phyloP scores from a whole-genome alignment of 345 rosid species.

The Cochlearia excelsa region DNA sequence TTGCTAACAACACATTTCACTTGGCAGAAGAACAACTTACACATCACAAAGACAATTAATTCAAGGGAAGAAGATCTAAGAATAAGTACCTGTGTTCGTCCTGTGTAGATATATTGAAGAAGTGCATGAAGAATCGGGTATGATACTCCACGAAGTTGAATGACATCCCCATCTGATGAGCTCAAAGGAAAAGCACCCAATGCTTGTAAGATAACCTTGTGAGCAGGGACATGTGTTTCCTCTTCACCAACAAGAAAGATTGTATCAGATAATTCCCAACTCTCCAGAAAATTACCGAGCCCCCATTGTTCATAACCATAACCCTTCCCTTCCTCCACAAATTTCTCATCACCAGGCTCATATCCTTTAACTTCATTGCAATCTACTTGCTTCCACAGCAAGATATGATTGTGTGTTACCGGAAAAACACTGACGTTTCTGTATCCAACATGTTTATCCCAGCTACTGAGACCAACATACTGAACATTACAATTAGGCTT shows the following conservation, averaged over 20 bases:
- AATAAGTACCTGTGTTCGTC: slow-evolving; percentile 63
- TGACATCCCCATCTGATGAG: slow-evolving; percentile 43
- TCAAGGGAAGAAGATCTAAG: neutral
- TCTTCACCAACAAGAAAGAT: slow-evolving; percentile 67
- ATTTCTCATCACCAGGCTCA: slow-evolving; percentile 48
- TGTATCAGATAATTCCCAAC: slow-evolving; percentile 72
- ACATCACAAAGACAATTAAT: neutral
- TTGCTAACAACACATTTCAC: slow-evolving; percentile 14
- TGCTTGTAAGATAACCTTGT: slow-evolving; percentile 78
- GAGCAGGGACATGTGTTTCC: slow-evolving; percentile 72
- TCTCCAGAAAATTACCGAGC: slow-evolving; percentile 75
- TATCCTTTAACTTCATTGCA: slow-evolving; percentile 46
- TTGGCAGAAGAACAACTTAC: neutral
- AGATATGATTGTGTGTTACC: slow-evolving; percentile 65
- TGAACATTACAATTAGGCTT: slow-evolving; percentile 75
- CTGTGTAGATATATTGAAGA: slow-evolving; percentile 74
- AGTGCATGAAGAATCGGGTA: slow-evolving; percentile 70
- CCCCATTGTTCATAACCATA: slow-evolving; percentile 67
- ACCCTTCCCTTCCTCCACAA: slow-evolving; percentile 40
- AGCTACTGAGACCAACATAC: slow-evolving; percentile 89
- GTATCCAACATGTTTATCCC: slow-evolving; percentile 97
- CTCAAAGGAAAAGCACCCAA: slow-evolving; percentile 64
- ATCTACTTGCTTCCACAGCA: slow-evolving; percentile 86
- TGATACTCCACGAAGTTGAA: slow-evolving; percentile 47
- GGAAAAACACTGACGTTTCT: slow-evolving; percentile 91